These are phyloP conservation scores for Aspergillus tanneri DNA, from an alignment of 2,329 filamentous ascomycete species.

Conservation along the genomic window DNA sequence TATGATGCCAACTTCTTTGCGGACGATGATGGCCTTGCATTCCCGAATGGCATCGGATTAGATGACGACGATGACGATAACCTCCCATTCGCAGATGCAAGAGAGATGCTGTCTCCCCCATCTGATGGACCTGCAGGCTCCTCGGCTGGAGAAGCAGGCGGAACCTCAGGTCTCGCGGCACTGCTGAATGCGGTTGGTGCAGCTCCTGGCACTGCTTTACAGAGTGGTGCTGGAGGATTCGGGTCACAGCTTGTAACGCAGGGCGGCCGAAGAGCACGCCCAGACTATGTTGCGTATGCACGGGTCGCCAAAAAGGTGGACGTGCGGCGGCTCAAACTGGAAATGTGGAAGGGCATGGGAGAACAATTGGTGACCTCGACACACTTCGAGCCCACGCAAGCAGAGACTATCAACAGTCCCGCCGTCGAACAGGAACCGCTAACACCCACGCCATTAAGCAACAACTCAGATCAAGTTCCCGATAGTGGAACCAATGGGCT, in stretches of 20 bases:
- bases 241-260: slow-evolving; percentile 64
- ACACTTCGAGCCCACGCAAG: slow-evolving; percentile 30
- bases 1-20: slow-evolving; percentile 96
- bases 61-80: slow-evolving; percentile 50
- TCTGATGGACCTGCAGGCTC: slow-evolving; percentile 33
- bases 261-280: slow-evolving; percentile 56
- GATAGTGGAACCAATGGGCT: slow-evolving; percentile 52
- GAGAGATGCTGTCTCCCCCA: slow-evolving; percentile 49
- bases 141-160: slow-evolving; percentile 34
- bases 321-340: slow-evolving; percentile 62
- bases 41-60: slow-evolving; percentile 47
- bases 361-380: slow-evolving; percentile 41
- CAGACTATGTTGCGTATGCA: slow-evolving; percentile 66
- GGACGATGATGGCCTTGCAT: slow-evolving; percentile 62
- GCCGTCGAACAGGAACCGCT: slow-evolving; percentile 35
- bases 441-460: slow-evolving; percentile 33
- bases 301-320: slow-evolving; percentile 67
- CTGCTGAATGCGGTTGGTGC: slow-evolving; percentile 42
- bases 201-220: slow-evolving; percentile 42
- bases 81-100: slow-evolving; percentile 49
- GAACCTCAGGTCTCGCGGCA: slow-evolving; percentile 39
- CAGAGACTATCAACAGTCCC: slow-evolving; percentile 11
- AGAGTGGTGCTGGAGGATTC: slow-evolving; percentile 53
- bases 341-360: slow-evolving; percentile 64
- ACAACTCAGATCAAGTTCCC: slow-evolving; percentile 25